phyloP scores from a whole-genome alignment of 202 grass and related monocot genomes.

The Saccharum hybrid region DNA sequence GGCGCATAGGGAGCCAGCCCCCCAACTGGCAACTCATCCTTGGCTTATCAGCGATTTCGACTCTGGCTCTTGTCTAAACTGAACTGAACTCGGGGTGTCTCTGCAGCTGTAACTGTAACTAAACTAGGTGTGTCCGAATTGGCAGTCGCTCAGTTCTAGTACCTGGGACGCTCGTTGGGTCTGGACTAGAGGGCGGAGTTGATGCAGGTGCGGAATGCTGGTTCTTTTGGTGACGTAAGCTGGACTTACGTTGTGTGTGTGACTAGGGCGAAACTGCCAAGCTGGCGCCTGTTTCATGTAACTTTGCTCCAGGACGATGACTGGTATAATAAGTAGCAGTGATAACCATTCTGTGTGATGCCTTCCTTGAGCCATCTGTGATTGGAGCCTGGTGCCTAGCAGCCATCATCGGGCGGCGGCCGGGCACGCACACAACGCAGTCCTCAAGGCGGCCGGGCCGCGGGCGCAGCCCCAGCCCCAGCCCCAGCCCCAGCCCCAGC shows the following conservation, averaged over 20 bases:
- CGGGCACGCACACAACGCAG: no score
- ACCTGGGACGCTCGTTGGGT: neutral
- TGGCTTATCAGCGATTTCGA: constrained; percentile 66
- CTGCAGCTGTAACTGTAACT: constrained; percentile 36
- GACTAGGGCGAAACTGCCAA: neutral
- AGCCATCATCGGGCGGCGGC: no score
- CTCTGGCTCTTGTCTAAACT: constrained; percentile 18
- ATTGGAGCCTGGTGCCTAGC: neutral
- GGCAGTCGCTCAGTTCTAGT: neutral
- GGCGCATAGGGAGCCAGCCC: constrained; percentile 38
- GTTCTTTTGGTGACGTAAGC: neutral
- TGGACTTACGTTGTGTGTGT: neutral
- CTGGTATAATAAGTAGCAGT: neutral
- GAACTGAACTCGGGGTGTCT: neutral
- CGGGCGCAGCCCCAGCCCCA: no score
- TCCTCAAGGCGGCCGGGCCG: no score
- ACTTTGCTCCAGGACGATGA: neutral
- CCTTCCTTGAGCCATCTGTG: neutral
- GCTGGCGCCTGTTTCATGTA: constrained; percentile 1
- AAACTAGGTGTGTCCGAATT: neutral
- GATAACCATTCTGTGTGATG: constrained; percentile 11
- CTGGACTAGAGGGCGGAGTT: neutral
- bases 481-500: neutral
- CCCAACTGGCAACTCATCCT: constrained; percentile 94
- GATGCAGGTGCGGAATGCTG: constrained; percentile 1